A percentile compares a stretch with the other conserved stretches of the same genome.
These are phyloP conservation scores for Tympanopsis confertula DNA, from an alignment of 2,329 filamentous ascomycete genomes.

Conservation along the genomic window DNA sequence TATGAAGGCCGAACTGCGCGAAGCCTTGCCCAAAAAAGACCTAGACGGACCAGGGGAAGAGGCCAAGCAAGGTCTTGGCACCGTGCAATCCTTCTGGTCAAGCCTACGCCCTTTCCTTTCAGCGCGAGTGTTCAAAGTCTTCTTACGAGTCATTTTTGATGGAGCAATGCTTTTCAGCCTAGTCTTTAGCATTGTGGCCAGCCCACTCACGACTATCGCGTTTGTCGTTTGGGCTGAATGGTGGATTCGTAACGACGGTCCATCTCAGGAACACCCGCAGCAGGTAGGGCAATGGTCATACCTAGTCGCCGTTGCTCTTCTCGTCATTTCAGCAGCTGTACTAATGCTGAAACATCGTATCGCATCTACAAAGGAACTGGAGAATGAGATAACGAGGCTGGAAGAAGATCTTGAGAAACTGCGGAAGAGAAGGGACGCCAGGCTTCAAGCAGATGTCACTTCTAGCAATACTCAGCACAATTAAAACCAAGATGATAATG, in stretches of 20 bases:
- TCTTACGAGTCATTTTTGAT: not conserved
- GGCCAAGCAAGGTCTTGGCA: too few relatives aligned
- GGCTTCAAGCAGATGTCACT: too few relatives aligned
- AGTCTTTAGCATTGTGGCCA: conserved; percentile 16
- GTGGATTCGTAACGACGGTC: conserved; percentile 15
- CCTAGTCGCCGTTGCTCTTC: conserved; percentile 12
- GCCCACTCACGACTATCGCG: conserved; percentile 14
- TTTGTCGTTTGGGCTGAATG: conserved; percentile 19
- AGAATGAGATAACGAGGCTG: too few relatives aligned
- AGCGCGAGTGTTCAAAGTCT: not conserved
- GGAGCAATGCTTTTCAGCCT: conserved; percentile 6
- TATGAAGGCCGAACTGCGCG: too few relatives aligned
- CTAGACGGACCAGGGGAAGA: too few relatives aligned
- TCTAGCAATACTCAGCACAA: too few relatives aligned
- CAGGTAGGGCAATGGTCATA: conserved; percentile 19
- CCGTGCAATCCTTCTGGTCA: too few relatives aligned
- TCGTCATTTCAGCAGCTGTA: conserved; percentile 8
- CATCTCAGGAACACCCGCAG: conserved; percentile 12
- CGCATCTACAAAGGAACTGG: not conserved
- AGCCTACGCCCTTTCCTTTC: not conserved
- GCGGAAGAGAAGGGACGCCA: too few relatives aligned
- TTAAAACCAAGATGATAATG: too few relatives aligned
- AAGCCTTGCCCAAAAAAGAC: too few relatives aligned
- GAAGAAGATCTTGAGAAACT: too few relatives aligned
- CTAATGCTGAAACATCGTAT: not conserved